These are phyloP conservation scores for Ilex paraguariensis DNA, from an alignment of 305 asterid genomes.

Conservation along the genomic window DNA sequence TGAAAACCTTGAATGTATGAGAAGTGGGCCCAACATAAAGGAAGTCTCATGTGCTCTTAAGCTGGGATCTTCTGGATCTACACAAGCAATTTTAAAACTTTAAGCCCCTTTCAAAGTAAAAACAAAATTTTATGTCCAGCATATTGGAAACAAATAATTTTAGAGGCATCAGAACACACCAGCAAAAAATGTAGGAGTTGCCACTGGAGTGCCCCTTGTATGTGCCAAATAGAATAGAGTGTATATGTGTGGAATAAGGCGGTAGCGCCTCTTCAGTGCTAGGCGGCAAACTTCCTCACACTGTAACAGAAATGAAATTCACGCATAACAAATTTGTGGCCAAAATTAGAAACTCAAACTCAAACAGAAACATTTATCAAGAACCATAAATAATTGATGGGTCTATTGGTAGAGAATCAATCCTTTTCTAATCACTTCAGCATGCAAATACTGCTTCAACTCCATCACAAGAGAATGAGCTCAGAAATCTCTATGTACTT, in stretches of 20 bases:
- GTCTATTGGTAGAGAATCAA: not conserved
- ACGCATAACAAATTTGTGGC: not conserved
- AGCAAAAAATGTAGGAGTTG: constrained; percentile 74
- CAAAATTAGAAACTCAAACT: not conserved
- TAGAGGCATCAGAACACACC: constrained; percentile 37
- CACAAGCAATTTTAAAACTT: constrained; percentile 8
- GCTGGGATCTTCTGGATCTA: constrained; percentile 79
- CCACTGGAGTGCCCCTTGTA: constrained; percentile 77
- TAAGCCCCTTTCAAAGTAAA: not conserved
- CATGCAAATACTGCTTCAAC: too few species aligned
- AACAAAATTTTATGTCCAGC: not conserved
- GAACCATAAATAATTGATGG: constrained; percentile 1
- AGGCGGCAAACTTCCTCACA: constrained; percentile 97
- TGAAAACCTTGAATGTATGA: constrained; percentile 71
- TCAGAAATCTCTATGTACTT: too few species aligned
- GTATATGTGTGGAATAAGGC: constrained; percentile 84
- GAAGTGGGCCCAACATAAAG: constrained; percentile 91
- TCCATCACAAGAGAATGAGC: too few species aligned
- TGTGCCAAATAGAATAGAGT: constrained; percentile 87
- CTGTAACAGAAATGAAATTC: constrained; percentile 24
- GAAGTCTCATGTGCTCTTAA: constrained; percentile 74
- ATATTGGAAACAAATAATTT: constrained; percentile 8
- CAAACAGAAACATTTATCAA: constrained; percentile 11
- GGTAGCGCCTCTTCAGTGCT: constrained; percentile 87
- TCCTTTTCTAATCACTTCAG: too few species aligned